Conservation (phyloP, 306 rosid genomes). For the Macrotyloma uniflorum region DNA sequence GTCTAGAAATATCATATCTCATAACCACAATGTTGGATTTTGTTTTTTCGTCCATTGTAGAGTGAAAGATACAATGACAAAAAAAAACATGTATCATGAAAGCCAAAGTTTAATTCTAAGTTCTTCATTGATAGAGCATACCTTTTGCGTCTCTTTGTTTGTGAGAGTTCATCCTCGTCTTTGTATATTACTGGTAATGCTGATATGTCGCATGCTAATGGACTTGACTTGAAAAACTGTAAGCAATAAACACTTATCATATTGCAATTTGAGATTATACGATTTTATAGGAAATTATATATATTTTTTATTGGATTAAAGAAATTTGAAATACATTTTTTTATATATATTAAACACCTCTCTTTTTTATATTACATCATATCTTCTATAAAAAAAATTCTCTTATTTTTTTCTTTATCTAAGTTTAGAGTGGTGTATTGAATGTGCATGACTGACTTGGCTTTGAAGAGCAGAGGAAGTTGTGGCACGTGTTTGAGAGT, state of each 20-base stretch:
- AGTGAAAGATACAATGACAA: too few relatives aligned
- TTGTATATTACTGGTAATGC: constrained; percentile 40
- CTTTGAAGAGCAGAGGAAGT: constrained; percentile 49
- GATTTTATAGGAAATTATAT: too few relatives aligned
- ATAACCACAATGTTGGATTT: background rate
- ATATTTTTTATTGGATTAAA: too few relatives aligned
- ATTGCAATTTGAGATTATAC: background rate
- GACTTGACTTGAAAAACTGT: constrained; percentile 51
- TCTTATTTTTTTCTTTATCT: too few relatives aligned
- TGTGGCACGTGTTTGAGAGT: constrained; percentile 39
- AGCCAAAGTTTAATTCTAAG: background rate
- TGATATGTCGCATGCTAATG: constrained; percentile 39
- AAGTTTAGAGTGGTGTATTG: too few relatives aligned
- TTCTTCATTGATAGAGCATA: background rate
- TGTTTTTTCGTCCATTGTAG: background rate
- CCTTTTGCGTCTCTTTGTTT: constrained; percentile 43
- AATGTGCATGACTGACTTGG: too few relatives aligned
- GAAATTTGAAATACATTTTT: too few relatives aligned
- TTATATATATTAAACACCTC: too few relatives aligned
- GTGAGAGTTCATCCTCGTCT: constrained; percentile 42
- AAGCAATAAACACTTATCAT: background rate
- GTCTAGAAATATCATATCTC: background rate
- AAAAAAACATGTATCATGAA: too few relatives aligned
- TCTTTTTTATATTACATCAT: too few relatives aligned
- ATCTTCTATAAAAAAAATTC: too few relatives aligned